Evolutionary conservation across 2,329 filamentous ascomycete species (phyloP), one percentile per base, ranked within the genome.

Genomic region (Xylariaceae sp.): DNA sequence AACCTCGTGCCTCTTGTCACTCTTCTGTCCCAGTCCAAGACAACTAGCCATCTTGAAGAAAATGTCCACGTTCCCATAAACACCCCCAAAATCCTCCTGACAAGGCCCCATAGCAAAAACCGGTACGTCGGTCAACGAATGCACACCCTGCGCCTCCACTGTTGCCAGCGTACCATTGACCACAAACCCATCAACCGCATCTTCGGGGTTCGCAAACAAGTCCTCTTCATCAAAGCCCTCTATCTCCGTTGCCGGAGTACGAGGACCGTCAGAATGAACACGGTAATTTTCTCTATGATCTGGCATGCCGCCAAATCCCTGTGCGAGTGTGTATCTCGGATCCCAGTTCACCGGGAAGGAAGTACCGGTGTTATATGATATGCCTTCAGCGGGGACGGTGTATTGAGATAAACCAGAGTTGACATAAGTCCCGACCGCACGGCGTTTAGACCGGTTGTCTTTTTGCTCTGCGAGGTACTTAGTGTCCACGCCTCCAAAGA

Each of bases 331-430:
- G 72, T 93, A 94, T 31, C 90, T 82, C 13, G 90, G 90, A 67
- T 90, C 87, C 89, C 90, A 94, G 75, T 90, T 90, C 56, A 81
- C 77, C 17, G 90, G 90, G 77, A 94, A 95, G 73, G 88, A 82
- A 60, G 82, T 77, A 47, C 87, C 86, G 18, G 88, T 88, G 61
- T 79, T 80, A 75, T 93, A 93, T 51, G 81, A 81, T 58, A 88
- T 78, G 54, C 80, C 79, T 36, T 75, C 71, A 2, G 73, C 71
- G 49, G 77, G 73, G 40, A 81, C 73, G 5, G 81, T 83, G 78
- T 95, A 95, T 69, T 91, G 86, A 1, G 85, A 89, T 11, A 87
- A 74, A 17, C 90, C 90, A 0, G 88, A 89, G 62, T 85, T 76
- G 59, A 82, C 74, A 75, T 95, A 94, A 31, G 79, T 77, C 52